Evolutionary conservation across 2,329 filamentous ascomycete genomes (phyloP).

Genomic region (Aspergillus sp.): DNA sequence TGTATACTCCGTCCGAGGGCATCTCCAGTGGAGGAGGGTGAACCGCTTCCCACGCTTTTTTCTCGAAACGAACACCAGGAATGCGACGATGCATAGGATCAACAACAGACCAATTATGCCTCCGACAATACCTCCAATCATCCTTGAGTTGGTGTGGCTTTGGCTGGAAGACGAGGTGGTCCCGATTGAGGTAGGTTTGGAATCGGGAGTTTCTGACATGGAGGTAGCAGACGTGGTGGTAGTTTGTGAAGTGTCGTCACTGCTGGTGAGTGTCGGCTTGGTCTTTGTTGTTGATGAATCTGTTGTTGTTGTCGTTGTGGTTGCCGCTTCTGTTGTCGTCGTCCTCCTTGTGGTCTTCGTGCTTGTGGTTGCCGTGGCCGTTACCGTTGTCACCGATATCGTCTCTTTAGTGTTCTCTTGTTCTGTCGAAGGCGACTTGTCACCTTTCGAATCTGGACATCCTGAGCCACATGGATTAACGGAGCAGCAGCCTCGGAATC

Average conservation of each 20-base stretch:
- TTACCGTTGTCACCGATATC: not conserved
- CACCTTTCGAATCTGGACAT: conserved; percentile 26
- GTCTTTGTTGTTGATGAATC: not conserved
- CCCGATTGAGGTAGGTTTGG: not conserved
- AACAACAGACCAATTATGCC: conserved; percentile 2
- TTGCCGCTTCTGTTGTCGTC: not conserved
- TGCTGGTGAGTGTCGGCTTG: not conserved
- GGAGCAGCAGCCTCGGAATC: conserved; percentile 35
- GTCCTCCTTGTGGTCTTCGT: not conserved
- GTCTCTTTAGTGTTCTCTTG: not conserved
- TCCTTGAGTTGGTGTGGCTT: not conserved
- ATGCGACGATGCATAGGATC: conserved; percentile 5
- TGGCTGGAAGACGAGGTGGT: not conserved
- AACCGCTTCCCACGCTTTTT: conserved; percentile 9
- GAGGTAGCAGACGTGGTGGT: not conserved
- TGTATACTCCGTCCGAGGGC: not conserved
- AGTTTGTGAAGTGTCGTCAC: no score
- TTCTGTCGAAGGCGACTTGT: conserved; percentile 3
- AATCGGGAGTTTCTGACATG: not conserved
- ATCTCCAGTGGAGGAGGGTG: conserved; percentile 12
- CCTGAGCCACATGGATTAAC: conserved; percentile 31
- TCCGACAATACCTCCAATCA: conserved; percentile 9
- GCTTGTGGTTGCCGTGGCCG: not conserved
- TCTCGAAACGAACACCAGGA: conserved; percentile 2
- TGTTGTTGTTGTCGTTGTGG: not conserved